phyloP scores from a whole-genome alignment of 1,284 basidiomycete genomes.

The Apiotrichum brassicae region DNA sequence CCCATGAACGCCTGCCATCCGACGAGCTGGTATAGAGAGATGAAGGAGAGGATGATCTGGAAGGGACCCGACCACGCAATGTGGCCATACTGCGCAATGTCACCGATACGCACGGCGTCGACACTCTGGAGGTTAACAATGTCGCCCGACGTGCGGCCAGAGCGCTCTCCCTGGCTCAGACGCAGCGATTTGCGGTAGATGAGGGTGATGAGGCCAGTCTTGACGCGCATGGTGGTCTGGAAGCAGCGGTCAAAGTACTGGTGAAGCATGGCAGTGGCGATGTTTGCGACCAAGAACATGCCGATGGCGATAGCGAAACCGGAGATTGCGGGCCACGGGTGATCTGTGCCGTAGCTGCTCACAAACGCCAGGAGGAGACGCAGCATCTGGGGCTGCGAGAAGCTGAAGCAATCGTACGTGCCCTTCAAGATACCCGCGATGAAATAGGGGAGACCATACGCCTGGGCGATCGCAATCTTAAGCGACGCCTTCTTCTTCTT shows the following conservation, averaged over 20 bases:
- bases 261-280: slow-evolving; percentile 77
- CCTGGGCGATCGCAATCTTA: slow-evolving; percentile 63
- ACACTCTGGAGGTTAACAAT: slow-evolving; percentile 93
- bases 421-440: slow-evolving; percentile 66
- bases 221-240: slow-evolving; percentile 69
- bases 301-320: slow-evolving; percentile 68
- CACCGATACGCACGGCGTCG: slow-evolving; percentile 70
- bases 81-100: slow-evolving; percentile 69
- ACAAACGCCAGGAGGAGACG: slow-evolving; percentile 76
- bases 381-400: slow-evolving; percentile 84
- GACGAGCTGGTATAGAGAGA: slow-evolving; percentile 79
- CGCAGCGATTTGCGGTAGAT: slow-evolving; percentile 83
- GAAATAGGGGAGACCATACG: slow-evolving; percentile 74
- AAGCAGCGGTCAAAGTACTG: slow-evolving; percentile 60
- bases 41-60: slow-evolving; percentile 75
- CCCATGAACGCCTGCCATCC: slow-evolving; percentile 91
- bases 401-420: slow-evolving; percentile 70
- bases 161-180: slow-evolving; percentile 74
- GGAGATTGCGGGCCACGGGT: slow-evolving; percentile 44
- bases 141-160: slow-evolving; percentile 70
- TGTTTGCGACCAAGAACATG: slow-evolving; percentile 72
- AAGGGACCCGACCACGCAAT: slow-evolving; percentile 51
- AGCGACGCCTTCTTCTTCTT: slow-evolving; percentile 63
- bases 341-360: slow-evolving; percentile 54
- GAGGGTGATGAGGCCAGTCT: slow-evolving; percentile 74